phyloP scores from a whole-genome alignment of 1,284 basidiomycete genomes.

The Ustilago esculenta region DNA sequence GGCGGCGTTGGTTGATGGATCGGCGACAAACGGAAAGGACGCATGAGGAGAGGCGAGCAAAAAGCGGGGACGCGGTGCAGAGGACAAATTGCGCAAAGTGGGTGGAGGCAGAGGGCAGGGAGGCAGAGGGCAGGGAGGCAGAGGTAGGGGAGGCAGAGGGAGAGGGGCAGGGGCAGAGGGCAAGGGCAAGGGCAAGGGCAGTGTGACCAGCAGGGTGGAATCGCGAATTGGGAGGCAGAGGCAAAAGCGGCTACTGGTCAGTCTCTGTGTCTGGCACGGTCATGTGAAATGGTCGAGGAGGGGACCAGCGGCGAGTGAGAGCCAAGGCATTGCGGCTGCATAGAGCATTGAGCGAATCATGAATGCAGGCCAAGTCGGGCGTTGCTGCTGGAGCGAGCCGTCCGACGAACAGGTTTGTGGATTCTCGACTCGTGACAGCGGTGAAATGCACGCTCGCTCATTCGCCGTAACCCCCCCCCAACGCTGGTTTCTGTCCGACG shows the following conservation, averaged over 20 bases:
- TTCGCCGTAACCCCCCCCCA: background rate
- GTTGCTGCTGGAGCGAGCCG: too few species aligned
- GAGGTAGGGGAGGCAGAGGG: constrained; percentile 7
- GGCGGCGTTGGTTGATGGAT: constrained; percentile 1
- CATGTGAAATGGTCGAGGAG: constrained; percentile 5
- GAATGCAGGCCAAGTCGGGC: too few species aligned
- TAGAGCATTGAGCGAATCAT: too few species aligned
- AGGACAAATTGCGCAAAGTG: constrained; percentile 1
- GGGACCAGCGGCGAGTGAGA: too few species aligned
- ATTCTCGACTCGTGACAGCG: background rate
- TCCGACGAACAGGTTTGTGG: background rate
- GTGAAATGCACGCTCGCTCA: background rate
- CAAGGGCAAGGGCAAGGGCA: constrained; percentile 8
- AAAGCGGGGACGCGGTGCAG: constrained; percentile 1
- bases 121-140: background rate
- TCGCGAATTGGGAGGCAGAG: background rate
- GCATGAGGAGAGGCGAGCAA: constrained; percentile 1
- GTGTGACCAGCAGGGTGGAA: too few species aligned
- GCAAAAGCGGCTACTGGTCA: constrained; percentile 1
- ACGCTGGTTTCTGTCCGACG: too few species aligned
- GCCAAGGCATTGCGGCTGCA: too few species aligned
- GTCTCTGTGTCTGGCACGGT: constrained; percentile 2
- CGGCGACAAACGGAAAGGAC: constrained; percentile 30
- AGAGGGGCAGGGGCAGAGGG: background rate
- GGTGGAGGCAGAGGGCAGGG: constrained; percentile 14